A percentile compares a stretch with the other conserved stretches of the same genome.
phyloP scores from a whole-genome alignment of 768 basidiomycete genomes.

The Phanerochaete carnosa region DNA sequence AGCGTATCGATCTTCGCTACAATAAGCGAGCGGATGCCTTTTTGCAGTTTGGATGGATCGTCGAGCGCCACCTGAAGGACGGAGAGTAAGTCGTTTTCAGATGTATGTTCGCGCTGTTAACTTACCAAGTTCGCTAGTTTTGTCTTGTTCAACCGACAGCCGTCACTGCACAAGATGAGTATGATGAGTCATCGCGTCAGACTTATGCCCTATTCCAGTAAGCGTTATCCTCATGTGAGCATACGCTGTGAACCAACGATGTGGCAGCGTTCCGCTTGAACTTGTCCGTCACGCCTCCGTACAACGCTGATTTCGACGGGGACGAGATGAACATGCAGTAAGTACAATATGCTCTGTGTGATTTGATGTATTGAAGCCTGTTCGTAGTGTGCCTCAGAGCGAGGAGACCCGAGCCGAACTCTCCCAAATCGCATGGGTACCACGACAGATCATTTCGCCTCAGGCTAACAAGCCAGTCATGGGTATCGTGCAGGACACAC shows the following conservation, averaged over 20 bases:
- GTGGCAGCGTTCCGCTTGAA: conserved; percentile 89
- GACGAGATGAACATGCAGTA: conserved; percentile 99
- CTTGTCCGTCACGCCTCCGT: conserved; percentile 96
- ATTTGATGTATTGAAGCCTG: conserved; percentile 2
- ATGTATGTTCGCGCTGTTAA: neutral
- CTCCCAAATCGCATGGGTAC: conserved; percentile 98
- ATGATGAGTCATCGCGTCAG: conserved; percentile 99
- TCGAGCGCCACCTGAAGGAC: conserved; percentile 95
- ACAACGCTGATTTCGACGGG: conserved; percentile 99
- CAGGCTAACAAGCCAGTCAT: conserved; percentile 99
- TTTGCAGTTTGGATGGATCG: conserved; percentile 97
- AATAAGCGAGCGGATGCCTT: conserved; percentile 95
- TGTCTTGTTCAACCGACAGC: conserved; percentile 97
- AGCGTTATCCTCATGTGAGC: conserved; percentile 30
- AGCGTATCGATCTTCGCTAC: conserved; percentile 94
- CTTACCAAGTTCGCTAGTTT: conserved; percentile 43
- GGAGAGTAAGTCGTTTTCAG: conserved; percentile 77
- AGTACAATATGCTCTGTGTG: conserved; percentile 30
- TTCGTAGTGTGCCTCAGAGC: conserved; percentile 84
- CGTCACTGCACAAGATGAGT: conserved; percentile 99
- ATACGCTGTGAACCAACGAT: conserved; percentile 14
- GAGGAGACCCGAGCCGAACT: conserved; percentile 98
- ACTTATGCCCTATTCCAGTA: conserved; percentile 97
- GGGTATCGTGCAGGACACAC: conserved; percentile 99
- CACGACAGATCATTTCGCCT: conserved; percentile 97